A percentile compares a stretch with the other conserved stretches of the same genome.
Evolutionary conservation across 768 basidiomycete species (phyloP).

Genomic region (Gautieria morchelliformis): DNA sequence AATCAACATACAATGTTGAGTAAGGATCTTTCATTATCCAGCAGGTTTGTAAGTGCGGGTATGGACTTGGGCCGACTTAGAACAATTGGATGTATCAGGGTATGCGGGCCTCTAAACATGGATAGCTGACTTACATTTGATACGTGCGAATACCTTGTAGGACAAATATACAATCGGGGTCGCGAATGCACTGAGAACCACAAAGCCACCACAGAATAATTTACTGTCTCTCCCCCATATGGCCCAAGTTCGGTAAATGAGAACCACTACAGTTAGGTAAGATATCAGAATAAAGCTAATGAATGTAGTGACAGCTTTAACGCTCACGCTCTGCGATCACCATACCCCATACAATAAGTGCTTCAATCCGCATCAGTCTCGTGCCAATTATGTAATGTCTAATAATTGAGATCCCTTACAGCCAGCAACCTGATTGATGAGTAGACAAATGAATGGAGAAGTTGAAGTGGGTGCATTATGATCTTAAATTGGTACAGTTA

Average conservation of each 20-base stretch:
- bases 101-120: too few relatives aligned
- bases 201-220: not conserved
- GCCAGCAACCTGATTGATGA: too few relatives aligned
- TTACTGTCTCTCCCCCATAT: not conserved
- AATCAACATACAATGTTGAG: not conserved
- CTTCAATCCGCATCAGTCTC: too few relatives aligned
- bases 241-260: conserved; percentile 6
- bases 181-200: not conserved
- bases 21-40: not conserved
- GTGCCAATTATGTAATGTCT: too few relatives aligned
- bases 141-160: not conserved
- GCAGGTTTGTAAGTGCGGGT: not conserved
- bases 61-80: not conserved
- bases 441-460: not conserved
- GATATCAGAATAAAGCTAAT: not conserved
- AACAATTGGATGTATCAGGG: not conserved
- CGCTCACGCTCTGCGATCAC: not conserved
- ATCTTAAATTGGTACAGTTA: not conserved
- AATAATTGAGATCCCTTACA: too few relatives aligned
- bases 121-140: too few relatives aligned
- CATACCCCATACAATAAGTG: too few relatives aligned
- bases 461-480: not conserved
- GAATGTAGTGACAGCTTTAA: not conserved
- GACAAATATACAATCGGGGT: not conserved
- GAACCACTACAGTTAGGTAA: not conserved